These are phyloP conservation scores for Circinella minor DNA, from an alignment of 371 early-diverging fungal genomes.

Conservation along the genomic window DNA sequence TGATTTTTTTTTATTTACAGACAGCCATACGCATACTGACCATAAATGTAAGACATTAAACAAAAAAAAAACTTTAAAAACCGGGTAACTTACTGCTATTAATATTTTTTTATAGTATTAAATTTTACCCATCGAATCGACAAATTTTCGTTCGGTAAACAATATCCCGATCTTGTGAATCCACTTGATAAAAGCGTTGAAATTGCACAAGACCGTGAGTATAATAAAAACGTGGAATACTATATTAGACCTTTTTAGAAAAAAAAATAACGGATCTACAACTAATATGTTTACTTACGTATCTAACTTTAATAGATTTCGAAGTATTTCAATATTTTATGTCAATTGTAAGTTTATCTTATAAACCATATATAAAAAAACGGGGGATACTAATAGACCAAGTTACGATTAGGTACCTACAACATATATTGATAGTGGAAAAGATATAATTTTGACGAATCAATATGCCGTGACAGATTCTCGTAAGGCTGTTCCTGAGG, in stretches of 20 bases:
- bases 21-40: slow-evolving; percentile 56
- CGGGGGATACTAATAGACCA: not conserved
- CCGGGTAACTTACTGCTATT: no score
- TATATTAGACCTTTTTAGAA: no score
- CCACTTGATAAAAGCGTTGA: slow-evolving; percentile 87
- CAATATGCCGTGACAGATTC: slow-evolving; percentile 94
- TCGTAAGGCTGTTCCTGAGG: slow-evolving; percentile 52
- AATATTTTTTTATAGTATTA: slow-evolving; percentile 64
- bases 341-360: slow-evolving; percentile 57
- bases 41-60: slow-evolving; percentile 78
- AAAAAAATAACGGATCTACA: no score
- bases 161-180: slow-evolving; percentile 84
- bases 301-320: slow-evolving; percentile 47
- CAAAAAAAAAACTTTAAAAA: no score
- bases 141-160: slow-evolving; percentile 85
- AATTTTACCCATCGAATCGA: slow-evolving; percentile 95
- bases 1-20: slow-evolving; percentile 20
- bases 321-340: slow-evolving; percentile 86
- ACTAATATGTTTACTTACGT: not conserved
- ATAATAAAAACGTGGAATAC: no score
- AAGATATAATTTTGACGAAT: slow-evolving; percentile 71
- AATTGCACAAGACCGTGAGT: slow-evolving; percentile 60
- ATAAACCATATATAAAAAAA: not conserved
- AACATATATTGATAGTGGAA: slow-evolving; percentile 68
- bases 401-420: slow-evolving; percentile 71